Base-by-base conservation (phyloP, 2,329 filamentous ascomycete species). In the Camillea tinctor region DNA sequence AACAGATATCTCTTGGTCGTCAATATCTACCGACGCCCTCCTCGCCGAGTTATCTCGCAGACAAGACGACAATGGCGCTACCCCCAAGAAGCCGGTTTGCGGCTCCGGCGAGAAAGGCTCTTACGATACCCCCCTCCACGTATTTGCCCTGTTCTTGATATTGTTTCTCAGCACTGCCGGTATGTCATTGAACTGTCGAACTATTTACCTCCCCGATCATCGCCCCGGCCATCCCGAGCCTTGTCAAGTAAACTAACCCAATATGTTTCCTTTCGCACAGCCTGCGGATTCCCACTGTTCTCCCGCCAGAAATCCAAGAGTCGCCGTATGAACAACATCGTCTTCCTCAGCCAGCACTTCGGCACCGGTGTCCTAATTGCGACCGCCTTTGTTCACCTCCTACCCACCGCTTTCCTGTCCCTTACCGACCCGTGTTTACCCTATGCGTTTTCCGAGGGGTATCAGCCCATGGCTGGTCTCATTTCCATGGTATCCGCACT, bases 341-440 rank as follows among this genome's bases (percentile, higher is more conserved):
- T 89, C 64, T 89, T 90, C 72, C 78, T 88, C 64, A 88, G 86
- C 68, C 86, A 89, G 65, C 89, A 92, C 76, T 90, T 92, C 65
- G 90, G 91, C 70, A 95, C 91, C 1, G 91, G 91, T 60, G 92
- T 95, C 20, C 80, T 95, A n/a, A 88, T 95, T 63, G 91, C 92
- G 11, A 95, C 91, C 1, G 91, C 91, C 58, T 95, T 95, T 70
- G 90, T 94, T 23, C 91, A 94, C 76, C 80, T 90, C 13, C 81
- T 89, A 3, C 88, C 86, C 57, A 90, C 85, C 23, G 88, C 88
- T 0, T 91, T 91, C 68, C 74, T 81, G 60, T 88, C 86, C 49
- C 78, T 90, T 20, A 88, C 83, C 65, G 84, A 90, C 63, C 88
- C 88, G 50, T 91, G 88, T 68, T 85, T 96, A 0, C 91, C 92